A percentile compares a stretch with the other conserved stretches of the same genome.
phyloP scores from a whole-genome alignment of 495 filamentous ascomycete genomes.

The Platismatia glauca region DNA sequence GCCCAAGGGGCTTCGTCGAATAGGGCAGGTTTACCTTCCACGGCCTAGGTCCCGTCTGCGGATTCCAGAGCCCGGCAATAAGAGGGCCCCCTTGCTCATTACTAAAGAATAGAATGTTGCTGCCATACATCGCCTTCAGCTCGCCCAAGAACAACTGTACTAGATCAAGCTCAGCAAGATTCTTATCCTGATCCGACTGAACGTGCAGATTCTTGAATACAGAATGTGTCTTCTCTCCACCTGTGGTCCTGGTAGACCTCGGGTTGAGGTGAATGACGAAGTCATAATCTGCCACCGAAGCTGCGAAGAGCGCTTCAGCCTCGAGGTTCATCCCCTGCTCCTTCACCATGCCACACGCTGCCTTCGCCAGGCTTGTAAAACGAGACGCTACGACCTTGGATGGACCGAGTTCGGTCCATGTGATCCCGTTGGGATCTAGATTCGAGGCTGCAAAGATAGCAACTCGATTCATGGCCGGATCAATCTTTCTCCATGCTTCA shows the following conservation, averaged over 20 bases:
- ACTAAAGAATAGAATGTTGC: slow-evolving; percentile 66
- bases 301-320: slow-evolving; percentile 54
- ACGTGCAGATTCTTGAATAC: slow-evolving; percentile 62
- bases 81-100: slow-evolving; percentile 45
- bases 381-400: slow-evolving; percentile 75
- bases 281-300: slow-evolving; percentile 67
- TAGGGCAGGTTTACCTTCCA: slow-evolving; percentile 64
- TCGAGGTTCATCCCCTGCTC: slow-evolving; percentile 50
- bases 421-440: slow-evolving; percentile 63
- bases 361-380: slow-evolving; percentile 70
- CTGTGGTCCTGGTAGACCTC: slow-evolving; percentile 31
- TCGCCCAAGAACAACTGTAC: slow-evolving; percentile 46
- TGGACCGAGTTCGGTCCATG: slow-evolving; percentile 67
- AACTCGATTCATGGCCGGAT: slow-evolving; percentile 77
- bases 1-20: slow-evolving; percentile 49
- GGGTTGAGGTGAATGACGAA: slow-evolving; percentile 65
- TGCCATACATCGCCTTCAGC: slow-evolving; percentile 50
- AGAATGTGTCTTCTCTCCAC: slow-evolving; percentile 23
- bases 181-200: slow-evolving; percentile 26
- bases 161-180: slow-evolving; percentile 42
- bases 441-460: slow-evolving; percentile 76
- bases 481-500: slow-evolving; percentile 67
- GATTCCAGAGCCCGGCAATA: slow-evolving; percentile 80
- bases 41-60: slow-evolving; percentile 41
- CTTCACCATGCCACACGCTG: slow-evolving; percentile 53